These are phyloP conservation scores for Parathielavia appendiculata DNA, from an alignment of 495 filamentous ascomycete genomes.

Conservation along the genomic window DNA sequence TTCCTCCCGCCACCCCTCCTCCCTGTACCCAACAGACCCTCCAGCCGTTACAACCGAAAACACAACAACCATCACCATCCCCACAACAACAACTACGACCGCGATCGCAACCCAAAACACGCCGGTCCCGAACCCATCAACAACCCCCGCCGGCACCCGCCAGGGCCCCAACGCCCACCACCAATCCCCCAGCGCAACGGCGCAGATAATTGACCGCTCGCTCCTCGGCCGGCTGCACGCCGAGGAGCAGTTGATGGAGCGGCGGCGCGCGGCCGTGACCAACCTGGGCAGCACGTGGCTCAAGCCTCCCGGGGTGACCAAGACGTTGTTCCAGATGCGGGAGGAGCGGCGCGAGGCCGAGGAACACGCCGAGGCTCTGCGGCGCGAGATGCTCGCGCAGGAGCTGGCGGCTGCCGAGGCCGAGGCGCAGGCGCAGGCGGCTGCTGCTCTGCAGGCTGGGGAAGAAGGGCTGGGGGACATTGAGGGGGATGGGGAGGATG, in stretches of 20 bases:
- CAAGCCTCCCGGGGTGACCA: slow-evolving; percentile 66
- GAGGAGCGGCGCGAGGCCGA: slow-evolving; percentile 76
- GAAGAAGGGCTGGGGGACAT: slow-evolving; percentile 22
- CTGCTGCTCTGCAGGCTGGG: slow-evolving; percentile 20
- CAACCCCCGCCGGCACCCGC: slow-evolving; percentile 6
- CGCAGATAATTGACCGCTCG: slow-evolving; percentile 39
- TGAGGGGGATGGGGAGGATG: slow-evolving; percentile 22
- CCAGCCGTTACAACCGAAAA: slow-evolving; percentile 17
- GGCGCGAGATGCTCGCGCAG: slow-evolving; percentile 61
- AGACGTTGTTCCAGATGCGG: slow-evolving; percentile 69
- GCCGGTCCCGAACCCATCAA: slow-evolving; percentile 2
- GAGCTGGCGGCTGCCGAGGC: slow-evolving; percentile 56
- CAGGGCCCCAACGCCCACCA: background rate
- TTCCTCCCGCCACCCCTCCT: slow-evolving; percentile 45
- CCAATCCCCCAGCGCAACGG: slow-evolving; percentile 10
- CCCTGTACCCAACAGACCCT: slow-evolving; percentile 29
- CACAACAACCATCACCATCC: slow-evolving; percentile 21
- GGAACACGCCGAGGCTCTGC: slow-evolving; percentile 66
- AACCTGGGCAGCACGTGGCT: slow-evolving; percentile 77
- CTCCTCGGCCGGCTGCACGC: slow-evolving; percentile 56
- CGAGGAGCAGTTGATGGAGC: slow-evolving; percentile 63
- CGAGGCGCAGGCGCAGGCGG: slow-evolving; percentile 37
- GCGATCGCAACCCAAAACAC: slow-evolving; percentile 22
- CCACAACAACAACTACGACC: slow-evolving; percentile 17
- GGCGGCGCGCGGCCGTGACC: slow-evolving; percentile 65